Conservation (phyloP, 192 early-diverging fungal genomes). For the Podochytrium sp. region DNA sequence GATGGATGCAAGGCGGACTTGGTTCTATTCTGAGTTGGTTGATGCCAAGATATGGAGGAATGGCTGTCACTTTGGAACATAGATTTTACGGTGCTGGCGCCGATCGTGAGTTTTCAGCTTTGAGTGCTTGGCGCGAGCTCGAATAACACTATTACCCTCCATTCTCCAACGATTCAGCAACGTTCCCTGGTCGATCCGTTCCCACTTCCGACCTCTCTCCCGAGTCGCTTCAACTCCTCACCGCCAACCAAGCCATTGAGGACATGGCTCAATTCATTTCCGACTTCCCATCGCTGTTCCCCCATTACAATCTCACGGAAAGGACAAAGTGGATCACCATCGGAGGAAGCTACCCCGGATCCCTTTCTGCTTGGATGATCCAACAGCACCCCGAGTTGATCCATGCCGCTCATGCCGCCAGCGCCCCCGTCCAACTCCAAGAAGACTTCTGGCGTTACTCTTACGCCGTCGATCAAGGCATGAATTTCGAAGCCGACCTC, state of each 20-base stretch:
- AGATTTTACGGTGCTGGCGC: constrained; percentile 9
- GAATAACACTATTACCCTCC: too few species aligned
- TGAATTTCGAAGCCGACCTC: not conserved
- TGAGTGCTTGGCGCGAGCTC: too few species aligned
- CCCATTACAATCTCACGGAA: not conserved
- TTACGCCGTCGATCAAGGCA: constrained; percentile 22
- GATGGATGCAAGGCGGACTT: not conserved
- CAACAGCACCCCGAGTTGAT: constrained; percentile 9
- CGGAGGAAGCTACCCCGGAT: constrained; percentile 15
- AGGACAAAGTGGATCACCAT: constrained; percentile 8
- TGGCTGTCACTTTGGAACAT: constrained; percentile 14
- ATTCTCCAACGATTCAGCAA: too few species aligned
- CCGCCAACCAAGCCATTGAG: constrained; percentile 23
- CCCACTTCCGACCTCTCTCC: constrained; percentile 19
- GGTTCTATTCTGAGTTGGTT: constrained; percentile 3
- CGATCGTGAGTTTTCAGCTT: too few species aligned
- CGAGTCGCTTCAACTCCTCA: constrained; percentile 4
- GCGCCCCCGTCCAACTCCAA: constrained; percentile 10
- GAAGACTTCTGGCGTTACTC: constrained; percentile 27
- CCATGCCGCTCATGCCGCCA: constrained; percentile 19
- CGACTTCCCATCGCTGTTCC: constrained; percentile 5
- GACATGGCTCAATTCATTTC: constrained; percentile 10
- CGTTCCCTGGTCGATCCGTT: constrained; percentile 8
- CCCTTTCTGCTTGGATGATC: constrained; percentile 17
- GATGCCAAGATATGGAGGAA: constrained; percentile 12